Evolutionary conservation across 2,329 filamentous ascomycete genomes (phyloP), one percentile per base, ranked within the genome.

Genomic region (Trichoderma arundinaceum): DNA sequence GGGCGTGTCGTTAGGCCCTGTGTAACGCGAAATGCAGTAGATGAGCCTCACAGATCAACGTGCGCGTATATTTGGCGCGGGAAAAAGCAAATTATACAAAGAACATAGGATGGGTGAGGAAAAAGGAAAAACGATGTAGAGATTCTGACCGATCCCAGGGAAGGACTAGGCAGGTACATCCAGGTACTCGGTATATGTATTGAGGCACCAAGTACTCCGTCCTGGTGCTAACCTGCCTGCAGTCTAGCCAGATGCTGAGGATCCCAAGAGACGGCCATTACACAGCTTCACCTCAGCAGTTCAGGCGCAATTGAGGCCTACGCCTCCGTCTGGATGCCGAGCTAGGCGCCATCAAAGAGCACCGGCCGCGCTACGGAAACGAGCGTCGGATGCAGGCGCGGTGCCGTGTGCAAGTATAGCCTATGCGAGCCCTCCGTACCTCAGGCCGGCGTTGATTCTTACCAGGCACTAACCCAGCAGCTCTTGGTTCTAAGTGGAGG

Each of bases 271-370:
- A n/a, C n/a, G n/a, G n/a, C n/a, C n/a, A n/a, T n/a, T n/a, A n/a
- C n/a, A n/a, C n/a, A n/a, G n/a, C n/a, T n/a, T n/a, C n/a, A n/a
- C n/a, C n/a, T n/a, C n/a, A n/a, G n/a, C n/a, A n/a, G n/a, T n/a
- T n/a, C n/a, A n/a, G n/a, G 46, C 46, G 46, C 46, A 51, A 12
- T 51, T 15, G 7, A 51, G 12, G n/a, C 9, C 44, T 48, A 5
- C 28, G 48, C 22, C 19, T 15, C 19, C 22, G 48, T 52, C 28
- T n/a, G 28, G 32, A 10, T 48, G 56, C 56, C 43, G 43, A 59
- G 56, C 56, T 59, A 59, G 43, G 56, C 56, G 56, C 56, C 17
- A 46, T 59, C 56, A 59, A 48, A 46, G n/a, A n/a, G 10, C 38
- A 8, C 1, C 41, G n/a, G n/a, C 56, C 48, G 32, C 43, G 56